These are phyloP conservation scores for Penicillium salamii DNA, from an alignment of 495 filamentous ascomycete genomes.

Conservation along the genomic window DNA sequence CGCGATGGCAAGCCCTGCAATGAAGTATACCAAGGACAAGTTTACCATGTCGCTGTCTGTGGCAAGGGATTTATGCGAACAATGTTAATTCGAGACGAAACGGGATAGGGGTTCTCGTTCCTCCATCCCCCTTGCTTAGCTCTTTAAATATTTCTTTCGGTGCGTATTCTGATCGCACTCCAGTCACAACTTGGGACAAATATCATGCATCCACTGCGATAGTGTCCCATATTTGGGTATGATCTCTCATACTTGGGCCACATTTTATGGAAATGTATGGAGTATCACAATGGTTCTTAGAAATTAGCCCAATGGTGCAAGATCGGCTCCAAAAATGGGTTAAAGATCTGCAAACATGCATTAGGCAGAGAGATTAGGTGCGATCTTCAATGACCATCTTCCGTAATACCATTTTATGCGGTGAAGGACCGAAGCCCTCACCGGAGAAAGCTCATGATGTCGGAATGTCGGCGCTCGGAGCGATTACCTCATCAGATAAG, in stretches of 20 bases:
- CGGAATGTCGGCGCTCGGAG: not conserved
- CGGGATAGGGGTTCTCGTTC: not conserved
- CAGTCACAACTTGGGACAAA: too few species aligned
- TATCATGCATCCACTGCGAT: too few species aligned
- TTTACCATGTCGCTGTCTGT: slow-evolving; percentile 1
- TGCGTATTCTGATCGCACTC: too few species aligned
- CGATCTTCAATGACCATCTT: not conserved
- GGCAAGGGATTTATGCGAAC: not conserved
- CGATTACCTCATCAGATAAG: slow-evolving; percentile 31
- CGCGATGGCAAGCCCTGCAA: slow-evolving; percentile 1
- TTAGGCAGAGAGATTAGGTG: not conserved
- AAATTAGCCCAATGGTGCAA: too few species aligned
- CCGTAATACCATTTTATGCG: not conserved
- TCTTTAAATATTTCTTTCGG: too few species aligned
- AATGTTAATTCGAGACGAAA: not conserved
- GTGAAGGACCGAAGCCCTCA: not conserved
- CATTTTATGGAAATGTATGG: too few species aligned
- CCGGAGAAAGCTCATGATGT: not conserved
- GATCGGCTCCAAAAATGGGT: not conserved
- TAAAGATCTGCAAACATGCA: not conserved
- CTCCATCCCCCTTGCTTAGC: not conserved
- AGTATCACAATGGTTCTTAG: too few species aligned
- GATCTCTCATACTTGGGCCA: too few species aligned
- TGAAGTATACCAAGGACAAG: not conserved
- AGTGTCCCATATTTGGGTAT: too few species aligned